These are phyloP conservation scores for Hygrophila difformis DNA, from an alignment of 257 asterid species.

Conservation along the genomic window DNA sequence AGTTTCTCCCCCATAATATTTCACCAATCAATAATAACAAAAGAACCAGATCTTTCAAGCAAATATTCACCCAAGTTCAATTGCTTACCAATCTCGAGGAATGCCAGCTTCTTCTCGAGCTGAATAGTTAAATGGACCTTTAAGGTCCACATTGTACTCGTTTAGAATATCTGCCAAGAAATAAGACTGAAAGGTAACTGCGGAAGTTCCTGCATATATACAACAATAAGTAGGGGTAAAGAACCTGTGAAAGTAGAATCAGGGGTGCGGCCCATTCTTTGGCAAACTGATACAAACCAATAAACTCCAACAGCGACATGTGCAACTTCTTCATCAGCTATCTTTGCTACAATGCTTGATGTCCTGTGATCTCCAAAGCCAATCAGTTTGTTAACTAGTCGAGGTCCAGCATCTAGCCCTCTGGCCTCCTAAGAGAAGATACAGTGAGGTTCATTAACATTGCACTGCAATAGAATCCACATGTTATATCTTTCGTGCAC, in stretches of 20 bases:
- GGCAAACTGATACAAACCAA: constrained; percentile 84
- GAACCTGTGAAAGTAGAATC: constrained; percentile 67
- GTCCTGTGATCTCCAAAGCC: constrained; percentile 87
- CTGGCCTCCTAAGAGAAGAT: constrained; percentile 66
- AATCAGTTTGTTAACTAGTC: constrained; percentile 65
- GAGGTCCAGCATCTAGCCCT: constrained; percentile 97
- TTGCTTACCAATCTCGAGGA: constrained; percentile 69
- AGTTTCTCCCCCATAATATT: constrained; percentile 7
- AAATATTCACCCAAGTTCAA: background rate
- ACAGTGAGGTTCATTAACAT: no score
- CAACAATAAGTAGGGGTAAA: background rate
- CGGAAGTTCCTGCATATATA: no score
- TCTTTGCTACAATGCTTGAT: constrained; percentile 69
- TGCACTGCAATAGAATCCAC: no score
- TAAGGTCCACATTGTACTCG: constrained; percentile 75
- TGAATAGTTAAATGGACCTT: constrained; percentile 80
- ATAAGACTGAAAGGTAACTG: background rate
- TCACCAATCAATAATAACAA: background rate
- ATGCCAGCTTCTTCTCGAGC: constrained; percentile 86
- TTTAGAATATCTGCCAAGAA: constrained; percentile 64
- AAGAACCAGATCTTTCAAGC: background rate
- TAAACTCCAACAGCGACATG: constrained; percentile 90
- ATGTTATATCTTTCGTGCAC: no score
- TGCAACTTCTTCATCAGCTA: constrained; percentile 93
- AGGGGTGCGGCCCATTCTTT: constrained; percentile 56